Evolutionary conservation across 176 grass and related monocot genomes (phyloP), one percentile per base, ranked within the genome.

Genomic region (Carex littledalei): DNA sequence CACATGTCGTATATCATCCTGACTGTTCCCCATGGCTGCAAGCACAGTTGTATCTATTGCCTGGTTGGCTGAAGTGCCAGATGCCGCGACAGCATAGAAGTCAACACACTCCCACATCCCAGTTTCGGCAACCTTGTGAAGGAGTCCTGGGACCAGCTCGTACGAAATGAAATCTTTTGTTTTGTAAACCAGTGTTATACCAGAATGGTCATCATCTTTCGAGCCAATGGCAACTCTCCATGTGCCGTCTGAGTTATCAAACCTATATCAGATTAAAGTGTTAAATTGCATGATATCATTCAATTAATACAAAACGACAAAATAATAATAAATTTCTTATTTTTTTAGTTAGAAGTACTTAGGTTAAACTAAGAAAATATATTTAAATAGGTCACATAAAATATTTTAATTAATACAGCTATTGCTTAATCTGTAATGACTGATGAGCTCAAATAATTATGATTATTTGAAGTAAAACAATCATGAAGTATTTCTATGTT

Each of bases 101-200:
- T 97, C 94, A 22, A 97, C 88, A 87, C 94, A 97, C 90, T 97
- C 94, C 94, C 94, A 94, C 94, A 97, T 97, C 0, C 92, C 88
- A 0, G 90, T 94, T 0, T 35, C 72, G 0, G 59, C 59, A 5
- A 94, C 92, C 10, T 79, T 85, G 77, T 97, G 92, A 13, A 97
- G 75, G 4, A 86, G 14, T 0, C 88, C 92, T 0, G 90, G 92
- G 9, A 94, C 16, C 45, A 81, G 81, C 29, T 97, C 92, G 13
- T 84, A 94, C 17, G 0, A 0, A 2, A 94, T 15, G 1, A 97
- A 87, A 77, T 97, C 88, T 18, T 4, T 75, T 12, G 92, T 91
- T 56, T 24, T 63, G 88, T 92, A 97, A 0, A 65, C 67, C 24
- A 97, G 29, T 47, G 50, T 85, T 37, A 90, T 92, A 55, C 90